Conservation (phyloP, 768 basidiomycete species). For the Galerina marginata region DNA sequence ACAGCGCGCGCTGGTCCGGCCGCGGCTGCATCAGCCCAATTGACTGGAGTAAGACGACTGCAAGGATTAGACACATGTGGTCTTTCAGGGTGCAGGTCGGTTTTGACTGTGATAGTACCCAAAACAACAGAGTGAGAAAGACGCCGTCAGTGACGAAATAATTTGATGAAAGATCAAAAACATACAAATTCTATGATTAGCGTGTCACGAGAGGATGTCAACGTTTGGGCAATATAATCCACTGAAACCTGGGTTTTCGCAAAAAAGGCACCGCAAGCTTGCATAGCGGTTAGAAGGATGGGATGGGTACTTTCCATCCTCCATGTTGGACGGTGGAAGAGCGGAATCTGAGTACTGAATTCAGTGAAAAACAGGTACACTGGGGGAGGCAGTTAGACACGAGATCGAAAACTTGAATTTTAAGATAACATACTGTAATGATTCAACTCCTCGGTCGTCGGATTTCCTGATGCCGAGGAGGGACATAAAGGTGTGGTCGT, state of each 20-base stretch:
- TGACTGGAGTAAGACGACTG: slow-evolving; percentile 58
- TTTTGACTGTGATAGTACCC: slow-evolving; percentile 39
- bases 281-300: slow-evolving; percentile 59
- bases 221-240: slow-evolving; percentile 52
- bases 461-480: slow-evolving; percentile 35
- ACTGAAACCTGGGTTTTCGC: slow-evolving; percentile 53
- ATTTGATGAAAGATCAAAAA: slow-evolving; percentile 22
- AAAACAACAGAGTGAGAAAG: slow-evolving; percentile 16
- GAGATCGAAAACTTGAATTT: slow-evolving; percentile 7
- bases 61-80: slow-evolving; percentile 49
- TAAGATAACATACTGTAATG: slow-evolving; percentile 55
- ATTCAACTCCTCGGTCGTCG: slow-evolving; percentile 53
- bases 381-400: slow-evolving; percentile 26
- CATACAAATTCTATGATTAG: slow-evolving; percentile 64
- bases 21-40: slow-evolving; percentile 62
- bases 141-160: slow-evolving; percentile 24
- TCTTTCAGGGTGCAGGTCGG: slow-evolving; percentile 39
- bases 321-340: slow-evolving; percentile 63
- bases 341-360: slow-evolving; percentile 58
- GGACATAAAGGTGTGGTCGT: slow-evolving; percentile 25
- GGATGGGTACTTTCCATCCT: slow-evolving; percentile 51
- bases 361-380: slow-evolving; percentile 61
- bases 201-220: slow-evolving; percentile 49
- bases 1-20: slow-evolving; percentile 50
- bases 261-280: slow-evolving; percentile 66